Evolutionary conservation across 2,329 filamentous ascomycete species (phyloP), one percentile per base, ranked within the genome.

Genomic region (Alternaria dauci): DNA sequence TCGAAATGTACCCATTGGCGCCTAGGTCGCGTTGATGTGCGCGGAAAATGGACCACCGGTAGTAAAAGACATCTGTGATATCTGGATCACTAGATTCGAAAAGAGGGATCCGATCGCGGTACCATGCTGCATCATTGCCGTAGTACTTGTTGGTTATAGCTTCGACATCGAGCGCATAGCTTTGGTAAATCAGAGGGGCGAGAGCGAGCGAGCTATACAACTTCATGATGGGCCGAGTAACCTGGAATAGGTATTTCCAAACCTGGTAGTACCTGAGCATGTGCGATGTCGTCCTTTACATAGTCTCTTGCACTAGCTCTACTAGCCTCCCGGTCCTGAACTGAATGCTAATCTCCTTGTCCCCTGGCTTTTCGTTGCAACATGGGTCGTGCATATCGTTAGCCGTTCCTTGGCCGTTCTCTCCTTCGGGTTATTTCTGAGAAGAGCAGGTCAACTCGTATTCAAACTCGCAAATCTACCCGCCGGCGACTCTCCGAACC

Each of bases 21-120:
- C 81, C 81, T 0, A 82, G 69, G 54, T 82, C 80, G 26, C 80
- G 77, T 65, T 82, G 81, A 58, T 82, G 81, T 0, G 80, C 74
- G 3, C 80, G 76, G 69, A 80, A 82, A 26, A 82, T 73, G 26
- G 74, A 76, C 81, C 80, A 82, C 32, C 81, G 79, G 61, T 82
- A 82, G 68, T 82, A 82, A 67, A 81, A 82, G 9, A 82, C 80
- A 18, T 81, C 77, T 1, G 76, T 78, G 16, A 81, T 74, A 9
- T 76, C 63, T 1, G 68, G 46, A 54, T 80, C 77, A 50, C 76
- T 79, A 18, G 76, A 76, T 51, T 80, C 77, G 59, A 81, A 81
- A 53, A 77, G 76, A 1, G 79, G 78, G 6, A 80, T 79, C 12
- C 76, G 73, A 32, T 76, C 65, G 8, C 71, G 68, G 48, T 80